phyloP scores from a whole-genome alignment of 805 yeast species.

The Scheffersomyces amazonensis region DNA sequence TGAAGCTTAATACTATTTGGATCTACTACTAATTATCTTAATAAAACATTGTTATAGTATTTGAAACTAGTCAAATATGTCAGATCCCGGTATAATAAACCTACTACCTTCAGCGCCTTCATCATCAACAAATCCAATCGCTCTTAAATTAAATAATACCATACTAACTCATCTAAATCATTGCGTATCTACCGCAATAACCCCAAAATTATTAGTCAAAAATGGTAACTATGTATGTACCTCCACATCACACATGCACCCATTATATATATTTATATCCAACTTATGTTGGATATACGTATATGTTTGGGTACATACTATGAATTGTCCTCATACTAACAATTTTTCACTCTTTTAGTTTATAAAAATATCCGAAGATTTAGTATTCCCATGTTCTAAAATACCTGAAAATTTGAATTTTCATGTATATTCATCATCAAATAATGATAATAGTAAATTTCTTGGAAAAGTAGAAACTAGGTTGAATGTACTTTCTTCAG shows the following conservation, averaged over 20 bases:
- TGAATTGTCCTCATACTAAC: conserved; percentile 3
- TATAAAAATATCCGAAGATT: conserved; percentile 22
- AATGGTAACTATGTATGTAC: conserved; percentile 33
- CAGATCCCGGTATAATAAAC: neutral
- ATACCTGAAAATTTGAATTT: conserved; percentile 34
- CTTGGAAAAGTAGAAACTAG: conserved; percentile 30
- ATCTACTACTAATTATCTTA: too few relatives aligned
- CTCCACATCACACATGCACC: neutral
- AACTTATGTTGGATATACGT: too few relatives aligned
- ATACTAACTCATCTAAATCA: conserved; percentile 21
- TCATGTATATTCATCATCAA: conserved; percentile 25
- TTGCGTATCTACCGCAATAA: conserved; percentile 10
- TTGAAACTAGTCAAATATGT: too few relatives aligned
- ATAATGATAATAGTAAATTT: conserved; percentile 12
- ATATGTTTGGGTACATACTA: too few relatives aligned
- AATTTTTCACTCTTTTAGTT: conserved; percentile 15
- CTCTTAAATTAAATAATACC: conserved; percentile 26
- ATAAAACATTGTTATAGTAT: too few relatives aligned
- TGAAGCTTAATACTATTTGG: too few relatives aligned
- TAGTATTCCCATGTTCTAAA: conserved; percentile 29
- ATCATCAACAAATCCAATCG: conserved; percentile 14
- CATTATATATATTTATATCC: too few relatives aligned
- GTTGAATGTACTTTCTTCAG: conserved; percentile 29
- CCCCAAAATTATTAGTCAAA: conserved; percentile 34
- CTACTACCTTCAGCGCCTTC: conserved; percentile 4